phyloP scores from a whole-genome alignment of 2,329 filamentous ascomycete species.

The Cordyceps farinosa region DNA sequence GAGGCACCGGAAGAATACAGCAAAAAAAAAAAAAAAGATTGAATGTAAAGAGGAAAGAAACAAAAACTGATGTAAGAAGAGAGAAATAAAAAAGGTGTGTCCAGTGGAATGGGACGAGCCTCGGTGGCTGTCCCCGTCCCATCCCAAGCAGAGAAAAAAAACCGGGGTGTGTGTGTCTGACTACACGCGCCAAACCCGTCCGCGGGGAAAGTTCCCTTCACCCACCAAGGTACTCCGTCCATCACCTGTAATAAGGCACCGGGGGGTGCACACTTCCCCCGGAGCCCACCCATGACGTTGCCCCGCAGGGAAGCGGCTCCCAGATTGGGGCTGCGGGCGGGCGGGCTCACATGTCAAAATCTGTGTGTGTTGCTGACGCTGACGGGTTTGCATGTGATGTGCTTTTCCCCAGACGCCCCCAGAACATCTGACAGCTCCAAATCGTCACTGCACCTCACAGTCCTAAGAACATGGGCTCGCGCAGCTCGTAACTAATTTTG shows the following conservation, averaged over 20 bases:
- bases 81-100: neutral
- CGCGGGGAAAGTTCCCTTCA: neutral
- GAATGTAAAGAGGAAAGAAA: neutral
- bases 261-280: no score
- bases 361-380: no score
- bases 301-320: no score
- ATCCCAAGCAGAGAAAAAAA: neutral
- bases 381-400: no score
- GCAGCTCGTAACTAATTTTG: no score
- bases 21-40: neutral
- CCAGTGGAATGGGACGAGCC: neutral
- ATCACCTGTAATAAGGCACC: neutral
- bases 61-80: neutral
- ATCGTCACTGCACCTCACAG: neutral
- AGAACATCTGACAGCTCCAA: constrained; percentile 22
- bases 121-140: neutral
- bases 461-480: no score
- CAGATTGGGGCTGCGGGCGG: neutral
- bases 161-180: neutral
- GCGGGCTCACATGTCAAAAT: neutral
- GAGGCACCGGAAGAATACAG: no score
- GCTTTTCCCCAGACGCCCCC: no score
- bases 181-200: neutral
- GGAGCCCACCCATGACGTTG: no score
- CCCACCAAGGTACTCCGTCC: no score